A percentile compares a stretch with the other conserved stretches of the same genome.
phyloP scores from a whole-genome alignment of 1,284 basidiomycete species.

The Ceratobasidium sp. region DNA sequence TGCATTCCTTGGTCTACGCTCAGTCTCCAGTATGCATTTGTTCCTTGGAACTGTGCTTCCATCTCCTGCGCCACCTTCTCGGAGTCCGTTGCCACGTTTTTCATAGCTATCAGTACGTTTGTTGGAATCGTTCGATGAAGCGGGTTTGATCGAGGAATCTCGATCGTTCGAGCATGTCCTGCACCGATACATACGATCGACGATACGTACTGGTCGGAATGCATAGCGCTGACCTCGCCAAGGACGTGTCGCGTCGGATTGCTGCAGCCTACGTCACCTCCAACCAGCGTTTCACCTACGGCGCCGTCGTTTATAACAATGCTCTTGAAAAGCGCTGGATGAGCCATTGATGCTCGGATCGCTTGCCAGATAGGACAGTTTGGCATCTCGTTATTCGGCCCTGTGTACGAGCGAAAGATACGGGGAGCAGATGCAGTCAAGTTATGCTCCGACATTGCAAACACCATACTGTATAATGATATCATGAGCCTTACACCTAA shows the following conservation, averaged over 20 bases:
- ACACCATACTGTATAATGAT: too few relatives aligned
- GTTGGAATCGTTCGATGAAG: background rate
- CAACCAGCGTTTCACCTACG: background rate
- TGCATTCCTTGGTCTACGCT: background rate
- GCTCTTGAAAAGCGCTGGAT: constrained; percentile 2
- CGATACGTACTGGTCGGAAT: too few relatives aligned
- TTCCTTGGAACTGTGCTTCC: too few relatives aligned
- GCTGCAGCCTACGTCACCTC: background rate
- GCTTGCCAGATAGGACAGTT: constrained; percentile 5
- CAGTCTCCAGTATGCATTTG: too few relatives aligned
- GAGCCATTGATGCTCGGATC: background rate
- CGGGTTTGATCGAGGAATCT: background rate
- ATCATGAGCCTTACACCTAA: too few relatives aligned
- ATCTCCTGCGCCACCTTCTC: too few relatives aligned
- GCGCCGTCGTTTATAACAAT: background rate
- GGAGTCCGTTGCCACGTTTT: too few relatives aligned
- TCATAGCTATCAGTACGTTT: background rate
- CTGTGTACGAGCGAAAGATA: background rate
- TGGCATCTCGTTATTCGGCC: background rate
- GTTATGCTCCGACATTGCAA: too few relatives aligned
- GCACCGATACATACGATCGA: too few relatives aligned
- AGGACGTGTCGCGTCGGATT: too few relatives aligned
- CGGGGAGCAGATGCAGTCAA: too few relatives aligned
- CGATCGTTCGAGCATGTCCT: background rate
- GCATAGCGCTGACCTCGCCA: too few relatives aligned